Evolutionary conservation across 139 green algal species (phyloP).

Genomic region (Chlamydomonas sphaeroides): DNA sequence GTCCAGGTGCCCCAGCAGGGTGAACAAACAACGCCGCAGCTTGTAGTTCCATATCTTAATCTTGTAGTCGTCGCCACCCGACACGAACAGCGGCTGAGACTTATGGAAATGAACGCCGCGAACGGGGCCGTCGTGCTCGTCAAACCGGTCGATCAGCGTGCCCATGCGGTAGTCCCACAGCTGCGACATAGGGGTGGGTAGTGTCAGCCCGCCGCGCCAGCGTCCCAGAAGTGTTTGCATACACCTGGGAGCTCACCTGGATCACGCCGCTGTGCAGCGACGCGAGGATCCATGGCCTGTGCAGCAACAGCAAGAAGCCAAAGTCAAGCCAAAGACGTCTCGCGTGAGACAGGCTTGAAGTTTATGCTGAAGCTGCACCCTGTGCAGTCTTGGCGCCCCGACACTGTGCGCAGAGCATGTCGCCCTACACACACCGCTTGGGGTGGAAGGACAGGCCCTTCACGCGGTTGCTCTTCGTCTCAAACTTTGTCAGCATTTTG

Average conservation of each 20-base stretch:
- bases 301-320: slow-evolving; percentile 39
- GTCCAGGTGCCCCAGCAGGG: slow-evolving; percentile 98
- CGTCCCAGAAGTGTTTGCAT: no score
- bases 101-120: slow-evolving; percentile 97
- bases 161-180: slow-evolving; percentile 99
- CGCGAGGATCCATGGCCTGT: slow-evolving; percentile 98
- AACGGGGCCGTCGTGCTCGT: slow-evolving; percentile 99
- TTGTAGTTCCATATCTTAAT: slow-evolving; percentile 99
- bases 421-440: slow-evolving; percentile 73
- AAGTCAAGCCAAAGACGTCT: no score
- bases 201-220: no score
- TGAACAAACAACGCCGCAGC: slow-evolving; percentile 97
- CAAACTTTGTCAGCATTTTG: slow-evolving; percentile 90
- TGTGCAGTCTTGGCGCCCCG: no score
- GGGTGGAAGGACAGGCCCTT: slow-evolving; percentile 99
- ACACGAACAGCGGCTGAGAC: slow-evolving; percentile 98
- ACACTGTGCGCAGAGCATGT: no score
- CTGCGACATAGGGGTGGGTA: slow-evolving; percentile 59
- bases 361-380: no score
- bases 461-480: slow-evolving; percentile 97
- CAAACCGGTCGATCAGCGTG: slow-evolving; percentile 99
- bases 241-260: slow-evolving; percentile 72
- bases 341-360: no score
- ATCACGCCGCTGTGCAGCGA: slow-evolving; percentile 98
- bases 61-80: slow-evolving; percentile 89